Evolutionary conservation across 345 rosid genomes (phyloP).

Genomic region (Eucalyptus grandis): DNA sequence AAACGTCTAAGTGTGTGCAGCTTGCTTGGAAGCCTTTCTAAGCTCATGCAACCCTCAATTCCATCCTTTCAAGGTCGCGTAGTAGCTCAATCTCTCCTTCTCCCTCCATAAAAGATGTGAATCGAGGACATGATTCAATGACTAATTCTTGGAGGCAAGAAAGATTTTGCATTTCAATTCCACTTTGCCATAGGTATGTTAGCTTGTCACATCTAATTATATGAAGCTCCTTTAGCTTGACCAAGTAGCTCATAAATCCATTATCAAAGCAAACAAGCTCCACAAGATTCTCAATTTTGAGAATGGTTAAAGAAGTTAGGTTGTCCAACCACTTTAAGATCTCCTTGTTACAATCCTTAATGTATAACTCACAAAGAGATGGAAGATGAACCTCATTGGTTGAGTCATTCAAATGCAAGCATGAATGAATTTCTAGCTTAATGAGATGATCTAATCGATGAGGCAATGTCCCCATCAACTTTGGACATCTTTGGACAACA

Average conservation of each 20-base stretch:
- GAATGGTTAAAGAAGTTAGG: neutral
- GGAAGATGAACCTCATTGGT: neutral
- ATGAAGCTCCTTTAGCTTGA: neutral
- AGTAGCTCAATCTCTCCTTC: neutral
- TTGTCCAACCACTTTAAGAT: neutral
- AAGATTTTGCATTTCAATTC: fast-evolving
- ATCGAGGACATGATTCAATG: fast-evolving
- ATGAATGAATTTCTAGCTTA: fast-evolving
- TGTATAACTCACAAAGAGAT: neutral
- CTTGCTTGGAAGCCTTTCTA: neutral
- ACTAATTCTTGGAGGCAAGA: neutral
- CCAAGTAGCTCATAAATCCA: neutral
- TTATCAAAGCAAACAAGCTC: neutral
- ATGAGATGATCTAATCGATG: neutral
- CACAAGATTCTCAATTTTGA: neutral
- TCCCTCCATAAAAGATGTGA: fast-evolving
- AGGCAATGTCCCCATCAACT: neutral
- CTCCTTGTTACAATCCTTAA: neutral
- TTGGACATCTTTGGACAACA: neutral
- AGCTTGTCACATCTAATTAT: fast-evolving
- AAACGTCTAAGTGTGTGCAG: fast-evolving
- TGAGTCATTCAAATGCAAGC: too few relatives aligned
- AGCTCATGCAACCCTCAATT: fast-evolving
- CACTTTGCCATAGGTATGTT: neutral
- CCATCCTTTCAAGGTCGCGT: neutral